Conservation (phyloP, 2,329 filamentous ascomycete species). For the Colletotrichum sp. region DNA sequence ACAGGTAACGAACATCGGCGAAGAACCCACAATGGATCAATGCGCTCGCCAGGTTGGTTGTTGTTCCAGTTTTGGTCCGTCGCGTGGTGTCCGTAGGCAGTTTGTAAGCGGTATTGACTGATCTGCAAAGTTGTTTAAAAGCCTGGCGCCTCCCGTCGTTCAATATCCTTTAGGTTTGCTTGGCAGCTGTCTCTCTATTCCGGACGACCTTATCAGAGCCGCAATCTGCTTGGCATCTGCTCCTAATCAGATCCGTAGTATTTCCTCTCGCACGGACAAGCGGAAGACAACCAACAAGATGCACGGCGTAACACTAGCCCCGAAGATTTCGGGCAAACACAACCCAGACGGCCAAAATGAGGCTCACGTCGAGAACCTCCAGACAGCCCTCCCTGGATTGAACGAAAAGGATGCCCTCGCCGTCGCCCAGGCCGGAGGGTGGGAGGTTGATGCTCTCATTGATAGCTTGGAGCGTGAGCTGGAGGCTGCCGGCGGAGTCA, state of each 20-base stretch:
- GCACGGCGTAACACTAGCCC: conserved; percentile 17
- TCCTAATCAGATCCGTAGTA: not conserved
- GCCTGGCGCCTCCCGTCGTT: not conserved
- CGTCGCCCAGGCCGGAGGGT: conserved; percentile 35
- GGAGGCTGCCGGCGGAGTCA: conserved; percentile 23
- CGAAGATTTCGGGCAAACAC: conserved; percentile 14
- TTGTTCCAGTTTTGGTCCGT: not conserved
- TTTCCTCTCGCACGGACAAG: not conserved
- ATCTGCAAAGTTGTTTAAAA: conserved; percentile 1
- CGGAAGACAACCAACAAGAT: not conserved
- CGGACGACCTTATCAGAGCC: conserved; percentile 7
- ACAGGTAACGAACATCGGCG: not conserved
- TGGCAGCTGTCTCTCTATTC: not conserved
- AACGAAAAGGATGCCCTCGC: conserved; percentile 37
- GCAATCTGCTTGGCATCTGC: conserved; percentile 1
- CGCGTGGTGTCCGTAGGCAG: not conserved
- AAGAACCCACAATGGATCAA: not conserved
- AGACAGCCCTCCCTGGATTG: not conserved
- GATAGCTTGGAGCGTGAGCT: conserved; percentile 46
- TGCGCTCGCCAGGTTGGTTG: conserved; percentile 3
- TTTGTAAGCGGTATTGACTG: not conserved
- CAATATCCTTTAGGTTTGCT: not conserved
- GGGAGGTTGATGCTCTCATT: conserved; percentile 44
- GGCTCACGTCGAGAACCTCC: conserved; percentile 16
- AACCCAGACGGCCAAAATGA: conserved; percentile 16